Evolutionary conservation across 306 rosid genomes (phyloP).

Genomic region (Amphicarpaea edgeworthii): DNA sequence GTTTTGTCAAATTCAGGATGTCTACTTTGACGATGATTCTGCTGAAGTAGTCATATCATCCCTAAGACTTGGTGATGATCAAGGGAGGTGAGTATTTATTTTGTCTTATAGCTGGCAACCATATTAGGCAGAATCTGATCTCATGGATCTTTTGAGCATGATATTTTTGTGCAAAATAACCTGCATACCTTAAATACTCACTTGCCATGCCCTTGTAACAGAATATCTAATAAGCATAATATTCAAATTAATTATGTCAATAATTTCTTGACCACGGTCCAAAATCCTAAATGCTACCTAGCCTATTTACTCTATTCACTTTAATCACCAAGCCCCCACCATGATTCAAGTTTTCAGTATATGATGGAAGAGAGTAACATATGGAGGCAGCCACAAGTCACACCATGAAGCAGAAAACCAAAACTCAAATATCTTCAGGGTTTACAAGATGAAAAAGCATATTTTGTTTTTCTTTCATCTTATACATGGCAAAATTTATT

Average conservation of each 20-base stretch:
- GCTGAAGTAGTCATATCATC: constrained; percentile 99
- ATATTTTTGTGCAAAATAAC: constrained; percentile 9
- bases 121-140: neutral
- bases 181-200: neutral
- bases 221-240: neutral
- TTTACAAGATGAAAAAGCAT: neutral
- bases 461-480: neutral
- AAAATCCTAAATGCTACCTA: no score
- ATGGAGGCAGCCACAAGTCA: neutral
- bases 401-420: neutral
- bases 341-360: no score
- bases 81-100: constrained; percentile 83
- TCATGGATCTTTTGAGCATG: neutral
- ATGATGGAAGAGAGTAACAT: neutral
- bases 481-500: neutral
- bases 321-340: no score
- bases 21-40: constrained; percentile 93
- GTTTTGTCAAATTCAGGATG: constrained; percentile 66
- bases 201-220: neutral
- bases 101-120: constrained; percentile 4
- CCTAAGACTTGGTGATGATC: constrained; percentile 92
- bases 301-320: no score
- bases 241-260: no score
- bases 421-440: neutral
- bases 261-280: no score